Base-by-base conservation (phyloP, 2,329 filamentous ascomycete species). In the Penicillium digitatum region DNA sequence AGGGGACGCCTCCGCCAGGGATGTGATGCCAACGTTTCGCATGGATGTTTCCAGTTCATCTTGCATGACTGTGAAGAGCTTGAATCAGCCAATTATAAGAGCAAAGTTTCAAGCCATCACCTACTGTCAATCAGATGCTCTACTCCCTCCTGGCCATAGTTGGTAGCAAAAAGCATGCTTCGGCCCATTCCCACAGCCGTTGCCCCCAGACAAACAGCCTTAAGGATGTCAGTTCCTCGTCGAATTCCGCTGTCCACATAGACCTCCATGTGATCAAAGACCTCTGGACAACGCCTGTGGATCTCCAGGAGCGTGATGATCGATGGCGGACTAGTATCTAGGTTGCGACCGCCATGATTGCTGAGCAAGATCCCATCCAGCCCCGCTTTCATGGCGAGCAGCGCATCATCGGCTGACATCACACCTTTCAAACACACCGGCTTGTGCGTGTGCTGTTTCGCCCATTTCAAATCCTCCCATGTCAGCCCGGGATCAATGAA, bases 361-460 rank as follows among this genome's bases (percentile, higher is more conserved):
- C 78, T 82, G 32, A 85, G 60, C 54, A 83, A 67, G 44, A 85
- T 80, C 1, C 81, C 82, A 54, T 82, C 76, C 45, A 80, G 72
- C 0, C 80, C 81, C 51, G 74, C 68, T 42, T 78, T 68, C 51
- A 79, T 74, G 0, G 82, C 81, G 35, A 75, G 62, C 14, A 74
- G 74, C 0, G 82, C 82, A 62, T 85, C 82, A 27, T 80, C 79
- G 0, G 80, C 81, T 20, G 74, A 78, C 72, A 83, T 82, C 3
- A 84, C 76, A 0, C 82, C 82, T 65, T 84, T 84, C 27, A 84
- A 58, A 48, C 83, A 78, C n/a, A 84, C 73, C 0, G 81, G 81
- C 7, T 82, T 71, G 18, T 76, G 68, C 0, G 75, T 75, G 54
- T 78, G 72, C 50, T 74, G 62, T 37, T 76, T 71, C 4, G 84